Evolutionary conservation across 306 rosid species (phyloP).

Genomic region (Echinosophora koreensis): DNA sequence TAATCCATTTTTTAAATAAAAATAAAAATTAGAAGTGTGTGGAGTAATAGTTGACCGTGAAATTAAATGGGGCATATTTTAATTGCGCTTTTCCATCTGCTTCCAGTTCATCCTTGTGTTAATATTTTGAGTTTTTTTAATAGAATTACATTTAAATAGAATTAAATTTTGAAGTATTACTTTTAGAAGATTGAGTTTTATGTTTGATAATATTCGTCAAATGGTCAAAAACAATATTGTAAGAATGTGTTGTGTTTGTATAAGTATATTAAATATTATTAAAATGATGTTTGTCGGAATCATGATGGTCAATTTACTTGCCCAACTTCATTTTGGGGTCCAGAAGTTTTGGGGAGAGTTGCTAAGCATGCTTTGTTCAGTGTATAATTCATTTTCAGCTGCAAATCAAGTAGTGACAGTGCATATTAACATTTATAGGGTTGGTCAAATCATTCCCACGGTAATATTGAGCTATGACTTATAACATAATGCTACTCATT

Average conservation of each 20-base stretch:
- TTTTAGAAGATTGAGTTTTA: slow-evolving; percentile 17
- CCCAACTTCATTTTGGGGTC: slow-evolving; percentile 18
- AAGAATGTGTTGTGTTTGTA: slow-evolving; percentile 23
- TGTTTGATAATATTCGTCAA: slow-evolving; percentile 16
- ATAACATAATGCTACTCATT: neutral
- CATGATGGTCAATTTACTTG: slow-evolving; percentile 31
- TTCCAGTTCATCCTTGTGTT: slow-evolving; percentile 29
- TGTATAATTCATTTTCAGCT: slow-evolving; percentile 2
- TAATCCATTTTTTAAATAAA: neutral
- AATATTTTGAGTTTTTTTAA: neutral
- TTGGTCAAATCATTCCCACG: neutral
- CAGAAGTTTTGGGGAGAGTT: neutral
- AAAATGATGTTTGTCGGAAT: neutral
- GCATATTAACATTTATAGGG: neutral
- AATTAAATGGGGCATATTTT: slow-evolving; percentile 23
- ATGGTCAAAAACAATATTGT: neutral
- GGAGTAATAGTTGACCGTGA: neutral
- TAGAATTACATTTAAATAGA: neutral
- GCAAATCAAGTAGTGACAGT: neutral
- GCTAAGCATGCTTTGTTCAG: neutral
- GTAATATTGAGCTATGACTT: slow-evolving; percentile 1
- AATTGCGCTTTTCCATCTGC: slow-evolving; percentile 5
- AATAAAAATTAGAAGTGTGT: neutral
- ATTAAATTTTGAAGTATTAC: slow-evolving; percentile 8
- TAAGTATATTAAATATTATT: slow-evolving; percentile 16